Conservation (phyloP, 345 rosid species). For the Pugionium dolabratum region DNA sequence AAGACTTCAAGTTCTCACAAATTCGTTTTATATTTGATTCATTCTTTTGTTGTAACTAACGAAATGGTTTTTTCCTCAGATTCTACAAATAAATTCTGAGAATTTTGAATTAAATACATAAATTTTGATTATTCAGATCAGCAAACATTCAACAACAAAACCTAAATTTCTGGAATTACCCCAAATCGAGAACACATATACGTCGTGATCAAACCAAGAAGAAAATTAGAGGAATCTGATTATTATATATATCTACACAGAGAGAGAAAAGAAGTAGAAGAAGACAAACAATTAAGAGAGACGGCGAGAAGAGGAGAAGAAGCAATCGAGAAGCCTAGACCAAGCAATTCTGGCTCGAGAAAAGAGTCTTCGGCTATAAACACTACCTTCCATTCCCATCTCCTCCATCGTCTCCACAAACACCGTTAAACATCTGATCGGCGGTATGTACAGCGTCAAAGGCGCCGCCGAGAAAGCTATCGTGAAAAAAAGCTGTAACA, state of each 20-base stretch:
- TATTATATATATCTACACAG: slow-evolving; percentile 11
- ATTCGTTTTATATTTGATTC: slow-evolving; percentile 21
- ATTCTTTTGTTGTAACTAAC: slow-evolving; percentile 38
- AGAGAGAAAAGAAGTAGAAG: neutral
- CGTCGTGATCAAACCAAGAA: slow-evolving; percentile 9
- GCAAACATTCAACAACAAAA: slow-evolving; percentile 4
- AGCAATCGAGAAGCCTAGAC: slow-evolving; percentile 65
- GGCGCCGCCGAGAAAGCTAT: slow-evolving; percentile 90
- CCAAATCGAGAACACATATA: slow-evolving; percentile 24
- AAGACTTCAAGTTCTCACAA: neutral
- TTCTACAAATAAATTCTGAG: slow-evolving; percentile 26
- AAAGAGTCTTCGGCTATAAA: slow-evolving; percentile 52
- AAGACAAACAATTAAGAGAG: slow-evolving; percentile 25
- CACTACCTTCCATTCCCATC: slow-evolving; percentile 54
- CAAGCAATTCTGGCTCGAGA: slow-evolving; percentile 69
- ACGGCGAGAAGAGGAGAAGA: slow-evolving; percentile 53
- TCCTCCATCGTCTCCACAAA: slow-evolving; percentile 79
- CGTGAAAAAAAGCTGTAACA: slow-evolving; percentile 76
- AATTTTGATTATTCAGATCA: slow-evolving; percentile 12
- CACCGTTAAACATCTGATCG: slow-evolving; percentile 70
- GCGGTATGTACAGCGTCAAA: slow-evolving; percentile 79
- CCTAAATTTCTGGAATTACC: neutral
- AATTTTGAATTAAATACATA: slow-evolving; percentile 12
- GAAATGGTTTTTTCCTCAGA: slow-evolving; percentile 28
- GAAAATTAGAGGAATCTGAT: neutral